These are phyloP conservation scores for Hypoxylon crocopeplum DNA, from an alignment of 495 filamentous ascomycete species.

Conservation along the genomic window DNA sequence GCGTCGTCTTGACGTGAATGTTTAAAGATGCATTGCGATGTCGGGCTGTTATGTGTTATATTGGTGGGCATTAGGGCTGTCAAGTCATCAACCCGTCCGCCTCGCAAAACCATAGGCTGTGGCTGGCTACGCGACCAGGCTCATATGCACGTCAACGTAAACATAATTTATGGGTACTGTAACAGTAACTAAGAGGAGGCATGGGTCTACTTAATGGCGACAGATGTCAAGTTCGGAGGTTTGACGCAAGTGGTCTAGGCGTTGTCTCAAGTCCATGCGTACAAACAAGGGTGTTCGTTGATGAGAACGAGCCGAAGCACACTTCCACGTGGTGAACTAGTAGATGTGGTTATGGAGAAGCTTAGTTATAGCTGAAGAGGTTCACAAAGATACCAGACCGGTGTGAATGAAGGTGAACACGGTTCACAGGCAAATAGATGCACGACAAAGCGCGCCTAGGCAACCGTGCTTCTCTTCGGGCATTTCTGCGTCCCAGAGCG, in stretches of 20 bases:
- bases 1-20: slow-evolving; percentile 2
- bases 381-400: slow-evolving; percentile 10
- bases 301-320: slow-evolving; percentile 1
- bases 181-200: not conserved
- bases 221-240: slow-evolving; percentile 31
- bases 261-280: slow-evolving; percentile 34
- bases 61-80: slow-evolving; percentile 7
- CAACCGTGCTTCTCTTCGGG: slow-evolving; percentile 29
- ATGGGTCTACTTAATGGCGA: slow-evolving; percentile 21
- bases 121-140: slow-evolving; percentile 16
- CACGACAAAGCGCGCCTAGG: slow-evolving; percentile 2
- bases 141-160: slow-evolving; percentile 35
- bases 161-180: slow-evolving; percentile 32
- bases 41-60: slow-evolving; percentile 8
- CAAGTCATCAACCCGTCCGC: slow-evolving; percentile 12
- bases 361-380: no score
- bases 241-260: slow-evolving; percentile 34
- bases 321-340: slow-evolving; percentile 11
- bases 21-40: slow-evolving; percentile 5
- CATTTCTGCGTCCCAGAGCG: slow-evolving; percentile 37
- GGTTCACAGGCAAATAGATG: slow-evolving; percentile 5
- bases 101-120: slow-evolving; percentile 27
- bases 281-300: slow-evolving; percentile 15
- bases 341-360: not conserved
- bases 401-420: slow-evolving; percentile 3